Evolutionary conservation across 352 stramenopile species (phyloP).

Genomic region (Plasmopara muralis): DNA sequence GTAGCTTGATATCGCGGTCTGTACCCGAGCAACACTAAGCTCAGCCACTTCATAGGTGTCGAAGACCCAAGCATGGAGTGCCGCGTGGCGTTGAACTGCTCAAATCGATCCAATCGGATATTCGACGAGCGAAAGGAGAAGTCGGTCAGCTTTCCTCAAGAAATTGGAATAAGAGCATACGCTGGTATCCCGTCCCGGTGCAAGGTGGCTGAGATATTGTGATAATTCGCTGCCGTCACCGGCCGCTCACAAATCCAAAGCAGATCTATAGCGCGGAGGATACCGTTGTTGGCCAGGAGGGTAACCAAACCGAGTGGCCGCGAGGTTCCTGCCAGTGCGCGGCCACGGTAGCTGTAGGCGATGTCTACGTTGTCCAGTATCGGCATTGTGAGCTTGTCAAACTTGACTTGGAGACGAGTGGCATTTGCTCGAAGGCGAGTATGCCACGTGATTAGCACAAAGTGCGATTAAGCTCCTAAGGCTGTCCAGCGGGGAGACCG

Average conservation of each 20-base stretch:
- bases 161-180: slow-evolving; percentile 7
- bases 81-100: background rate
- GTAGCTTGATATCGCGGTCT: too few species aligned
- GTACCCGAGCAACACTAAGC: background rate
- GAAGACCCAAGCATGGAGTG: background rate
- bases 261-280: background rate
- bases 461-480: background rate
- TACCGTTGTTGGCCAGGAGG: background rate
- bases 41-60: background rate
- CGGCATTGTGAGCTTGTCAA: too few species aligned
- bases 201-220: background rate
- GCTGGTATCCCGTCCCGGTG: background rate
- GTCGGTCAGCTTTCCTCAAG: slow-evolving; percentile 22
- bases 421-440: too few species aligned
- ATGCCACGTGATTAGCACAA: too few species aligned
- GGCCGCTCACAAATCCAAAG: background rate
- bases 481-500: background rate
- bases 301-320: background rate
- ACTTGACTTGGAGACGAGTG: too few species aligned
- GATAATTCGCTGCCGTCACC: background rate
- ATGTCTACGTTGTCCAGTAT: too few species aligned
- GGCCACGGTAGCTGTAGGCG: too few species aligned
- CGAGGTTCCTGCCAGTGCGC: background rate
- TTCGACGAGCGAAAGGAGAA: slow-evolving; percentile 2
- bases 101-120: background rate